Evolutionary conservation across 2,329 filamentous ascomycete species (phyloP).

Genomic region (Coccinonectria pachysandricola): DNA sequence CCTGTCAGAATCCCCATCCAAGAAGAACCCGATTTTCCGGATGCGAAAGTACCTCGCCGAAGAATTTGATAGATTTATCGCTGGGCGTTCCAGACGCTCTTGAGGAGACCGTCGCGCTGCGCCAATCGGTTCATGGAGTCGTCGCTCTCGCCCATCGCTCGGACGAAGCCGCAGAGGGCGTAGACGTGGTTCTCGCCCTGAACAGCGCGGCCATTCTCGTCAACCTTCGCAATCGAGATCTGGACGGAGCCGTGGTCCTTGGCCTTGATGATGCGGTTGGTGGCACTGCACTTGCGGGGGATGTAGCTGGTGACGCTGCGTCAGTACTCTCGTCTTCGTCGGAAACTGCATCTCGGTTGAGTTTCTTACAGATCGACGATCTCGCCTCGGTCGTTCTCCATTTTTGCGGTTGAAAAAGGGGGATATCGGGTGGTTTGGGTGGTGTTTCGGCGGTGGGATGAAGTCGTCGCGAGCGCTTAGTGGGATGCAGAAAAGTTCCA

Average conservation of each 20-base stretch:
- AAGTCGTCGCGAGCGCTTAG: constrained; percentile 22
- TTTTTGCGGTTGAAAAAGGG: constrained; percentile 45
- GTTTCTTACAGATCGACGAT: constrained; percentile 90
- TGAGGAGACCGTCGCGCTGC: constrained; percentile 92
- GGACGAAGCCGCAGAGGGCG: constrained; percentile 94
- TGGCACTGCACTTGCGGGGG: constrained; percentile 97
- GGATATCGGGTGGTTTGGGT: constrained; percentile 20
- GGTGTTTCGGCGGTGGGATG: constrained; percentile 20
- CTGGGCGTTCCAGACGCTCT: constrained; percentile 85
- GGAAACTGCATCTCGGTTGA: no score
- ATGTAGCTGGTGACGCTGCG: constrained; percentile 64
- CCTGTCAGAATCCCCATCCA: constrained; percentile 17
- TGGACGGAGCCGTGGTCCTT: constrained; percentile 99
- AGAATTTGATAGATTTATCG: constrained; percentile 39
- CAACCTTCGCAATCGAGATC: constrained; percentile 94
- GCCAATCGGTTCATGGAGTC: constrained; percentile 91
- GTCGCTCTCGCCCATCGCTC: constrained; percentile 95
- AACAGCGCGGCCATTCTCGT: constrained; percentile 91
- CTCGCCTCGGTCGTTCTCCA: constrained; percentile 99
- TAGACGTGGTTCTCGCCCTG: constrained; percentile 97
- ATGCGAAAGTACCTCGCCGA: constrained; percentile 15
- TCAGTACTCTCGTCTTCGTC: no score
- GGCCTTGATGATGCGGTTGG: constrained; percentile 99
- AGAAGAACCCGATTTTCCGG: constrained; percentile 16
- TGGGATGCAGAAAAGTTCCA: constrained; percentile 20